Evolutionary conservation across 176 grass and related monocot genomes (phyloP).

Genomic region (bread wheat (Triticum aestivum)): IWGSC_CS_RefSeq_v2.1 NC_057798.1:65771295-65771794

Average conservation of each 20-base stretch:
- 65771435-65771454: background rate
- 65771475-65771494: no score
- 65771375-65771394: background rate
- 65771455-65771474: no score
- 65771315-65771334: no score
- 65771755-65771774: constrained; percentile 49
- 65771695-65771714: constrained; percentile 47
- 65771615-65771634: constrained; percentile 43
- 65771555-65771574: constrained; percentile 53
- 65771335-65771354: no score
- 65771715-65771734: constrained; percentile 64
- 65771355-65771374: no score
- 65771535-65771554: constrained; percentile 34
- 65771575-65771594: constrained; percentile 45
- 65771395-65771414: background rate
- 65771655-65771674: constrained; percentile 51
- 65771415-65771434: background rate
- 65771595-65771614: constrained; percentile 45
- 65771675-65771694: constrained; percentile 45
- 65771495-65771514: constrained; percentile 15
- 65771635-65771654: constrained; percentile 37
- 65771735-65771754: constrained; percentile 60
- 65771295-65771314: no score
- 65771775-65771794: constrained; percentile 30
- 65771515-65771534: constrained; percentile 60